These are phyloP conservation scores for Saururus chinensis DNA, from an alignment of 164 flowering plant species.

Conservation along the genomic window DNA sequence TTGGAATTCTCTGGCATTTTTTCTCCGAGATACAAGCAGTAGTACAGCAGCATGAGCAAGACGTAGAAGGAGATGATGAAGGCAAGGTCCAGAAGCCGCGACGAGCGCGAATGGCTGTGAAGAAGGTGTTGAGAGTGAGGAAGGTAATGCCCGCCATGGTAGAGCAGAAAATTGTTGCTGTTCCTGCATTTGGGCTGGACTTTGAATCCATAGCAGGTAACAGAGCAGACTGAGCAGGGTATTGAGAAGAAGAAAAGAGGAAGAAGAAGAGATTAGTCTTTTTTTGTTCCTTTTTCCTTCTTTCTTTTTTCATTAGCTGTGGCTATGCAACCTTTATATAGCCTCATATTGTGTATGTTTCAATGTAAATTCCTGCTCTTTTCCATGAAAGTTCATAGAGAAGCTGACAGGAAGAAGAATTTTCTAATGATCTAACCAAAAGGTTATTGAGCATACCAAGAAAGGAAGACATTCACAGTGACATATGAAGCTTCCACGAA, in stretches of 20 bases:
- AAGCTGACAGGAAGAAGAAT: background rate
- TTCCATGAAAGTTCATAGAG: background rate
- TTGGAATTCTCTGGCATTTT: background rate
- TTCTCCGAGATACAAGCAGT: background rate
- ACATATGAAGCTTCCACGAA: no score
- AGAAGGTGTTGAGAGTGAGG: background rate
- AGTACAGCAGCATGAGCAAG: background rate
- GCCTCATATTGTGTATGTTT: background rate
- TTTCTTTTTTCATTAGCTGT: background rate
- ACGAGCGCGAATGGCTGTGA: background rate
- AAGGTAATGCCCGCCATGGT: background rate
- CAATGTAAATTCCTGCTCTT: background rate
- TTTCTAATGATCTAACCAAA: no score
- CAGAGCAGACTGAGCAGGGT: no score
- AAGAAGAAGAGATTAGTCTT: background rate
- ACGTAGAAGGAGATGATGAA: background rate
- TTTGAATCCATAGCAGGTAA: background rate
- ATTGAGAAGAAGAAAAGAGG: no score
- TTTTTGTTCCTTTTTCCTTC: background rate
- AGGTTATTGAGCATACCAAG: no score
- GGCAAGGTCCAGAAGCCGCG: background rate
- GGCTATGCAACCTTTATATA: background rate
- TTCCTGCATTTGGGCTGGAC: slow-evolving; percentile 13
- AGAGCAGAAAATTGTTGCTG: slow-evolving; percentile 14
- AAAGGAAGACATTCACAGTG: no score